Percentiles rank a stretch among this genome's conserved stretches.
These are phyloP conservation scores for Helminthosporium solani DNA, from an alignment of 2,329 filamentous ascomycete genomes.

Conservation along the genomic window DNA sequence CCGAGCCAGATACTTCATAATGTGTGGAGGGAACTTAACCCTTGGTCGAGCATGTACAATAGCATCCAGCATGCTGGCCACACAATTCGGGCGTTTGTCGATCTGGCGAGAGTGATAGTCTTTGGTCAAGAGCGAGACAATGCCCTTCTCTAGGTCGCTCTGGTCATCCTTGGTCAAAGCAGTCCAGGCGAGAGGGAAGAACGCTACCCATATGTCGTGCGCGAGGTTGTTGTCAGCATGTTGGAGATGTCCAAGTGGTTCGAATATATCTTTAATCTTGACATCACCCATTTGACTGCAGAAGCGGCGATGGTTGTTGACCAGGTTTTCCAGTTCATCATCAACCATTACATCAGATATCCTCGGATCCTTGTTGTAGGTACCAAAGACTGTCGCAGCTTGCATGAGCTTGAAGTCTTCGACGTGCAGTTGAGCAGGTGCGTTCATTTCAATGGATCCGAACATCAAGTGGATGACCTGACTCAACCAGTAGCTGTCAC, in stretches of 20 bases:
- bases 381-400: constrained; percentile 69
- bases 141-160: constrained; percentile 82
- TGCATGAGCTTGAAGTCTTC: constrained; percentile 83
- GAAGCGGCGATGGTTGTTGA: constrained; percentile 79
- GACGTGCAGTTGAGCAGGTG: constrained; percentile 71
- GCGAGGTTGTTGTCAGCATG: constrained; percentile 81
- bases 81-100: constrained; percentile 91
- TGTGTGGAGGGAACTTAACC: constrained; percentile 91
- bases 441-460: constrained; percentile 83
- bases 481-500: constrained; percentile 94
- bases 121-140: constrained; percentile 88
- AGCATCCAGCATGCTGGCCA: constrained; percentile 87
- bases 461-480: constrained; percentile 93
- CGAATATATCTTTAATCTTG: constrained; percentile 82
- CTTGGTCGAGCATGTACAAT: constrained; percentile 80
- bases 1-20: constrained; percentile 90
- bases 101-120: constrained; percentile 95
- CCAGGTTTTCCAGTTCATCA: constrained; percentile 76
- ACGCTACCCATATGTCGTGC: constrained; percentile 83
- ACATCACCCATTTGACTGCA: constrained; percentile 80
- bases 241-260: constrained; percentile 87
- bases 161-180: constrained; percentile 84
- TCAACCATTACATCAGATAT: constrained; percentile 71
- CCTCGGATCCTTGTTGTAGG: constrained; percentile 69
- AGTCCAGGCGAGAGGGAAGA: constrained; percentile 95